These are phyloP conservation scores for Rhizopus stolonifer DNA, from an alignment of 371 early-diverging fungal species.

Conservation along the genomic window DNA sequence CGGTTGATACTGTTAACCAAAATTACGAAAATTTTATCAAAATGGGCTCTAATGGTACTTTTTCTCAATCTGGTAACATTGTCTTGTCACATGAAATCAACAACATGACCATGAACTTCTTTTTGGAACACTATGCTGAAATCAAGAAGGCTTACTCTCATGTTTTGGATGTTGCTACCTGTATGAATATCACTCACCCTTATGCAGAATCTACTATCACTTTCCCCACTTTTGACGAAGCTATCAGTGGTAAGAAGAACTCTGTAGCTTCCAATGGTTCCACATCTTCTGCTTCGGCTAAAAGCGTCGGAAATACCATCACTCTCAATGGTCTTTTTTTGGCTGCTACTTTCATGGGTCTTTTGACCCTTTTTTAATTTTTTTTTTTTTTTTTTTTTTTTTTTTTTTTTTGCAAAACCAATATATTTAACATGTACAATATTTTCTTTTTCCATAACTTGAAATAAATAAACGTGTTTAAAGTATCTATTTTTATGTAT, in stretches of 20 bases:
- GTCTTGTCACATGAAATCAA: conserved; percentile 48
- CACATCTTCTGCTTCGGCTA: conserved; percentile 26
- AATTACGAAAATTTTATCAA: conserved; percentile 34
- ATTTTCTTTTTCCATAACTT: too few species aligned
- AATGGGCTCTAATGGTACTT: conserved; percentile 45
- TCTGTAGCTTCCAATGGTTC: conserved; percentile 34
- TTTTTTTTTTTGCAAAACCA: neutral
- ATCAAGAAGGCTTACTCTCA: conserved; percentile 39
- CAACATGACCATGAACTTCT: conserved; percentile 43
- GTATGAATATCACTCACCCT: conserved; percentile 46
- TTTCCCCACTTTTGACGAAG: conserved; percentile 32
- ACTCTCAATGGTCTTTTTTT: conserved; percentile 20
- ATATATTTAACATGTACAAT: too few species aligned
- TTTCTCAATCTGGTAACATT: conserved; percentile 34
- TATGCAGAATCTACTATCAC: conserved; percentile 35
- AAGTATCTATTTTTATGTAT: too few species aligned
- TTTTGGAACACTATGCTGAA: conserved; percentile 37
- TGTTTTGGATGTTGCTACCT: conserved; percentile 47
- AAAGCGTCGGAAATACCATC: conserved; percentile 1
- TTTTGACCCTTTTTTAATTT: conserved; percentile 18
- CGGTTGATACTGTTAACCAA: conserved; percentile 22
- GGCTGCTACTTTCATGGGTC: conserved; percentile 29
- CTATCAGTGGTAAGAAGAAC: conserved; percentile 15
- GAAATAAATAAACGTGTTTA: too few species aligned
- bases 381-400: conserved; percentile 1